Conservation (phyloP, 1,284 basidiomycete genomes). For the Pyrrhoderma noxium region DNA sequence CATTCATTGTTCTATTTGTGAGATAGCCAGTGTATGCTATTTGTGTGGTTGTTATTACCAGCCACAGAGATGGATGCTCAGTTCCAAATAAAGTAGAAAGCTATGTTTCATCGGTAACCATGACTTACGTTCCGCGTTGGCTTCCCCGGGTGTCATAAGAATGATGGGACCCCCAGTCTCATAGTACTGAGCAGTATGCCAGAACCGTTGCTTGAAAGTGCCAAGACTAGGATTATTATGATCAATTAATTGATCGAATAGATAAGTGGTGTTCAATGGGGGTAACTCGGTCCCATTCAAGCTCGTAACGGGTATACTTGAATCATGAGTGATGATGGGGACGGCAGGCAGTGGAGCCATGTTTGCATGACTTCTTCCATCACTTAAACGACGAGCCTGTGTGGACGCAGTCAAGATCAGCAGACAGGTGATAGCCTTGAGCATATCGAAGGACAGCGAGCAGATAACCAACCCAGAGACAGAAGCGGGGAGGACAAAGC, state of each 20-base stretch:
- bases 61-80: too few relatives aligned
- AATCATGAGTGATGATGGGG: slow-evolving; percentile 27
- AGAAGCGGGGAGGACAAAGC: too few relatives aligned
- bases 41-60: too few relatives aligned
- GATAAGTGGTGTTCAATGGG: slow-evolving; percentile 44
- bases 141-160: slow-evolving; percentile 45
- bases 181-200: slow-evolving; percentile 59
- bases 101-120: too few relatives aligned
- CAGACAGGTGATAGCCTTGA: too few relatives aligned
- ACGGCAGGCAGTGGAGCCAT: slow-evolving; percentile 32
- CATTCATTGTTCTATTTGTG: slow-evolving; percentile 58
- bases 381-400: not conserved
- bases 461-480: too few relatives aligned
- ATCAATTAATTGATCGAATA: slow-evolving; percentile 67
- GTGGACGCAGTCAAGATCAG: not conserved
- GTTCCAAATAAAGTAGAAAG: slow-evolving; percentile 1
- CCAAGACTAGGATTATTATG: slow-evolving; percentile 62
- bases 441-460: too few relatives aligned
- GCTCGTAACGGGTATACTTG: slow-evolving; percentile 32
- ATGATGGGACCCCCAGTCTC: slow-evolving; percentile 60
- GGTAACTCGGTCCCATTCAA: slow-evolving; percentile 32
- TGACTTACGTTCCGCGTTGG: slow-evolving; percentile 35
- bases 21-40: slow-evolving; percentile 50
- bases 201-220: slow-evolving; percentile 71
- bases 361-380: slow-evolving; percentile 30